Base-by-base conservation (phyloP, 2,329 filamentous ascomycete species). In the Fusarium robinianum region DNA sequence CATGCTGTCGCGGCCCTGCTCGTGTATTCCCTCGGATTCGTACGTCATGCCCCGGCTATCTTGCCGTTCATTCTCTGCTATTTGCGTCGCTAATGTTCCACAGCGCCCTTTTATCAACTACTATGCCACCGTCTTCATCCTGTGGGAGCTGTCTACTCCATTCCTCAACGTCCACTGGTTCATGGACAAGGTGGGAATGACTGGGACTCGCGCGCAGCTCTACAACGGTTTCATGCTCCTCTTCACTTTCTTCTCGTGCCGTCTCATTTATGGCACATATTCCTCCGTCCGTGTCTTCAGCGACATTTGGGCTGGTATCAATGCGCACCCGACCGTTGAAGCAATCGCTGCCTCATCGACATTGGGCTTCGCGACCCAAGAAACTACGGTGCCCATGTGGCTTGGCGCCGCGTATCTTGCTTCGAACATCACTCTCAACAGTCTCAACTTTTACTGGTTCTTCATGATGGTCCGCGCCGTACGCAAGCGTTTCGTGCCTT, bases 151-250 rank as follows among this genome's bases (percentile, higher is more conserved):
- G 25, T 91, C 87, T 17, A 87, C 85, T 5, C 88, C 88, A 6
- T 91, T 94, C 68, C 77, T 94, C 45, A 95, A 95, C 65, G 80
- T 92, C 64, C 89, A 95, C 74, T 95, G 89, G 89, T 94, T 94
- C 73, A 88, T 87, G 70, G 89, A 95, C 70, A 95, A 95, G 73
- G 73, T 92, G 46, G 79, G 82, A 61, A 83, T 90, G 76, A 94
- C 89, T 1, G 89, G 89, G 23, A 83, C 84, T 14, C 76, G 74
- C 39, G 68, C 81, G 16, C 89, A 94, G 71, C 77, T 91, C 18
- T 83, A 88, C 68, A 94, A 94, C 61, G 88, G 88, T 57, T 75
- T 90, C 49, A 62, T 80, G 43, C 80, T 94, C 4, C 80, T 92
- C 38, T 67, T 74, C 53, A 88, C 80, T 33, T 94, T 94, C 69